Evolutionary conservation across 2,329 filamentous ascomycete genomes (phyloP), one percentile per base, ranked within the genome.

Genomic region (Curvularia lunata): DNA sequence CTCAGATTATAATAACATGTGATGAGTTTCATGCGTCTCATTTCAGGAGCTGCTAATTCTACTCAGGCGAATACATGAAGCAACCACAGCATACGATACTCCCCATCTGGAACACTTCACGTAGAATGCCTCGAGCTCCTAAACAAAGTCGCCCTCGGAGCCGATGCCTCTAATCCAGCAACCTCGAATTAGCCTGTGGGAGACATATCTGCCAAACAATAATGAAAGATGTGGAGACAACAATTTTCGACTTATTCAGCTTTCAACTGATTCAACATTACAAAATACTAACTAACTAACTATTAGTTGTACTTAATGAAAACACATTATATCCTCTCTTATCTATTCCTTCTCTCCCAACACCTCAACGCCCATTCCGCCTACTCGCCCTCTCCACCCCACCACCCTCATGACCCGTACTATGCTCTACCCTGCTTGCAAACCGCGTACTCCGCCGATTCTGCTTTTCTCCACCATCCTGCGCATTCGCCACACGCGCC

Each of bases 401-500:
- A 34, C 32, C 7, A 34, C 32, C 32, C 32, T 34, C 2, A 3
- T 34, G 32, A 16, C 12, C 32, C 2, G 12, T 2, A 5, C 12
- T 6, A 34, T 6, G 1, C 32, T 34, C 32, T 5, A 37, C 34
- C 34, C 16, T 37, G 34, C 34, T 7, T 18, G 16, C 34, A 18
- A 37, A 37, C 13, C 34, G 34, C 34, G 6, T n/a, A 37, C 34
- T 37, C 8, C 34, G 34, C 2, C 34, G 34, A 18, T 5, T 37
- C n/a, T 5, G 13, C 43, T 30, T 6, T 23, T 19, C 16, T 4
- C 8, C 27, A 13, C 5, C 23, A 19, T n/a, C 23, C 3, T 16
- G 25, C 21, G 40, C 28, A 4, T 10, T 34, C 13, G 55, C 48
- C 21, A 68, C 52, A n/a, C 19, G 28, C 10, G 40, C 19, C 1